phyloP scores from a whole-genome alignment of 176 grass and related monocot genomes.

The Carex kokanica region DNA sequence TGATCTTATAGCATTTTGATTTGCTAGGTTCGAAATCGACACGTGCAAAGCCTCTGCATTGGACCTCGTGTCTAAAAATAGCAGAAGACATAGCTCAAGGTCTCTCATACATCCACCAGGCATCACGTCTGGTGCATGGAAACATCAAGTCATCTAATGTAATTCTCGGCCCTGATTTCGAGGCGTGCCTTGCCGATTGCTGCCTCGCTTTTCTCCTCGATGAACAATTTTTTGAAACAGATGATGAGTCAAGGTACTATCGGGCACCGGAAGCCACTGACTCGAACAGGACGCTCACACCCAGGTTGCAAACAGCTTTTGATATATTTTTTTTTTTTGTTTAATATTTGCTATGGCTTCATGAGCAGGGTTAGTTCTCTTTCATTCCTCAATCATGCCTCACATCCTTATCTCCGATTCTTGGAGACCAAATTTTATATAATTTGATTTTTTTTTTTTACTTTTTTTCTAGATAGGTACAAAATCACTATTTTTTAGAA shows the following conservation, averaged over 20 bases:
- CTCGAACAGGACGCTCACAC: conserved; percentile 61
- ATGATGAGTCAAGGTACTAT: conserved; percentile 45
- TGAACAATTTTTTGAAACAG: conserved; percentile 49
- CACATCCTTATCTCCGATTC: no score
- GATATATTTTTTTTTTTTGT: not conserved
- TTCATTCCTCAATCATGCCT: no score
- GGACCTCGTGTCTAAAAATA: conserved; percentile 98
- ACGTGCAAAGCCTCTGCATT: conserved; percentile 77
- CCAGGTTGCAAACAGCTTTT: conserved; percentile 36
- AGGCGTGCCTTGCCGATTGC: conserved; percentile 90
- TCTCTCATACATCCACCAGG: conserved; percentile 93
- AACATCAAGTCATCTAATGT: conserved; percentile 87
- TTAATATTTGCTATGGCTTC: not conserved
- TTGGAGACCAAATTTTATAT: no score
- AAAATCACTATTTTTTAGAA: no score
- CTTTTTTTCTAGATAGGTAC: no score
- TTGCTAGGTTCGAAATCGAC: conserved; percentile 74
- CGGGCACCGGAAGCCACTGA: conserved; percentile 74
- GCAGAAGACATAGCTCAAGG: conserved; percentile 90
- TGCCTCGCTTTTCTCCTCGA: conserved; percentile 76
- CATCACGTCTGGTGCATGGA: conserved; percentile 83
- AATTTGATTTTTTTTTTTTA: no score
- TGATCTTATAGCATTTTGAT: conserved; percentile 11
- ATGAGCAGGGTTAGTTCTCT: not conserved
- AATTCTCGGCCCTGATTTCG: conserved; percentile 88